A percentile compares a stretch with the other conserved stretches of the same genome.
phyloP scores from a whole-genome alignment of 352 stramenopile species.

The Phytophthora chlamydospora region DNA sequence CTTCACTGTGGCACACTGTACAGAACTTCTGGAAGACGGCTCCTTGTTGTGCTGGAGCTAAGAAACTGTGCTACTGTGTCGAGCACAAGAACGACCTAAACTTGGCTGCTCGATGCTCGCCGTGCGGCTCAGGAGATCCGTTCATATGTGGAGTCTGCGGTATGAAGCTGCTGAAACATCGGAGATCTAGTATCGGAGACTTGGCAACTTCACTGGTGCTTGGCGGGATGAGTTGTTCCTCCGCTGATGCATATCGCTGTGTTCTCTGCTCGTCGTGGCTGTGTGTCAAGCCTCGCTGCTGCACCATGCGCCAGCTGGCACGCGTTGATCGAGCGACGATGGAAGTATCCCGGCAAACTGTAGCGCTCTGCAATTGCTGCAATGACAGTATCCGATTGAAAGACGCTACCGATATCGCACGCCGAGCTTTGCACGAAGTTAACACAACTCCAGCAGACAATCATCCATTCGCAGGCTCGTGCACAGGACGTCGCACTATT shows the following conservation, averaged over 20 bases:
- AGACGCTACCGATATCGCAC: background rate
- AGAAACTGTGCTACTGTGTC: slow-evolving; percentile 27
- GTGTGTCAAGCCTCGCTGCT: slow-evolving; percentile 17
- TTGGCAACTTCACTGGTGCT: slow-evolving; percentile 11
- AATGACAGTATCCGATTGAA: no score
- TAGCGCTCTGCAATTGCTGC: slow-evolving; percentile 13
- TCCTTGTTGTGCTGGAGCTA: slow-evolving; percentile 16
- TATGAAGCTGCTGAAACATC: background rate
- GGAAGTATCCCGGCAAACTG: slow-evolving; percentile 3
- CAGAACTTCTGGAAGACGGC: slow-evolving; percentile 25
- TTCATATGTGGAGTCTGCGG: slow-evolving; percentile 20
- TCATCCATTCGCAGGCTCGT: slow-evolving; percentile 9
- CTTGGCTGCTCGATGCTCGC: slow-evolving; percentile 1
- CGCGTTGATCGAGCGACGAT: slow-evolving; percentile 13
- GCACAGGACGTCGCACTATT: slow-evolving; percentile 5
- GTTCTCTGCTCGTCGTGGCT: slow-evolving; percentile 18
- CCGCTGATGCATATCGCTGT: slow-evolving; percentile 4
- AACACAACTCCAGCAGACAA: slow-evolving; percentile 5
- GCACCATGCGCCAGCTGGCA: slow-evolving; percentile 9
- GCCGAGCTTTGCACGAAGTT: slow-evolving; percentile 20
- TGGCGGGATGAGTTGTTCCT: background rate
- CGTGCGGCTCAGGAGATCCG: slow-evolving; percentile 1
- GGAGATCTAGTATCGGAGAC: slow-evolving; percentile 13
- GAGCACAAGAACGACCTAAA: slow-evolving; percentile 10
- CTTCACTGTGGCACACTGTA: slow-evolving; percentile 13